Evolutionary conservation across 495 filamentous ascomycete species (phyloP).

Genomic region (Parachaetomium inaequale): DNA sequence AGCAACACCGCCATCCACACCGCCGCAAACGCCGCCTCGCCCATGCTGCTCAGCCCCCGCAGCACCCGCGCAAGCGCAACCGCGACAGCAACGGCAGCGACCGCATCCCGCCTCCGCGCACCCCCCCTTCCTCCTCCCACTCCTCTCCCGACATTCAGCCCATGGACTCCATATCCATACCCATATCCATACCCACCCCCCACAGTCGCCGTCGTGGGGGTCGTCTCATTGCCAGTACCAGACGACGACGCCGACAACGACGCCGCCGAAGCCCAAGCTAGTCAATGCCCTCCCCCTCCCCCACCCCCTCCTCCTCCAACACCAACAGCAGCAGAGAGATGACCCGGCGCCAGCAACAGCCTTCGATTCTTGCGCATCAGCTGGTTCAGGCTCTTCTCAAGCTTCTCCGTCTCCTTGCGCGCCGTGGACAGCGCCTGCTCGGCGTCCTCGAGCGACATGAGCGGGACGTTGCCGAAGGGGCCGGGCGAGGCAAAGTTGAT

Average conservation of each 20-base stretch:
- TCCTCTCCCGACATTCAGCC: neutral
- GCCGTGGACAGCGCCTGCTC: conserved; percentile 54
- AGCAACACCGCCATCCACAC: conserved; percentile 32
- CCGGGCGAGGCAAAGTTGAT: conserved; percentile 15
- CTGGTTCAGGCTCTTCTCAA: conserved; percentile 64
- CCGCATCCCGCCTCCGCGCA: conserved; percentile 7
- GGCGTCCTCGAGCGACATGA: conserved; percentile 57
- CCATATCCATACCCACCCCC: neutral
- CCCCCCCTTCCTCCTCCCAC: neutral
- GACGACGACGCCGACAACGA: neutral
- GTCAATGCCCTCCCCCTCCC: conserved; percentile 33
- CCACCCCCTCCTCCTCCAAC: conserved; percentile 1
- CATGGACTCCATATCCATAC: neutral
- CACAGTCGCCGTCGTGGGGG: neutral
- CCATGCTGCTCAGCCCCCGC: conserved; percentile 18
- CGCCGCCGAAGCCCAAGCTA: conserved; percentile 12
- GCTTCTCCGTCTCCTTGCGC: conserved; percentile 63
- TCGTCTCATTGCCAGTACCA: neutral
- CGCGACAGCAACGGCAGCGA: conserved; percentile 18
- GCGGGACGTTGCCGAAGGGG: conserved; percentile 45
- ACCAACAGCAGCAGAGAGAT: neutral
- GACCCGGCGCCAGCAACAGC: conserved; percentile 26
- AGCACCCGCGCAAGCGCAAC: conserved; percentile 25
- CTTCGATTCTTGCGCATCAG: conserved; percentile 60
- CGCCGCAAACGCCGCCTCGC: conserved; percentile 26